These are phyloP conservation scores for Candida vartiovaarae DNA, from an alignment of 805 yeast genomes.

Conservation along the genomic window DNA sequence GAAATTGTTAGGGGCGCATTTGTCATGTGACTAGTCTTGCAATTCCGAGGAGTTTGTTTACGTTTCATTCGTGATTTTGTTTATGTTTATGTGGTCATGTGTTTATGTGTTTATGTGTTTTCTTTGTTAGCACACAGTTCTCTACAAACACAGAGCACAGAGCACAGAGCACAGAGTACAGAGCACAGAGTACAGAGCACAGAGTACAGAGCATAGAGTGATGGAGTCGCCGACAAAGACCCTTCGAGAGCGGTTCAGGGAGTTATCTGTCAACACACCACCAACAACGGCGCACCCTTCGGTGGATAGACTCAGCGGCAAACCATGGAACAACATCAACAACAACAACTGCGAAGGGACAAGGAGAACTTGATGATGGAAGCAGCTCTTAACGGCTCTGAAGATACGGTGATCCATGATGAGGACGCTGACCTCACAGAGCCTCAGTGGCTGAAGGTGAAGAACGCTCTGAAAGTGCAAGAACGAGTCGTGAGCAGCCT, in stretches of 20 bases:
- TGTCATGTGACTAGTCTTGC: neutral
- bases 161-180: too few relatives aligned
- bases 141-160: too few relatives aligned
- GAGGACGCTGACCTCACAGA: slow-evolving; percentile 10
- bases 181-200: too few relatives aligned
- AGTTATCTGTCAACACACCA: slow-evolving; percentile 4
- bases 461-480: slow-evolving; percentile 5
- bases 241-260: slow-evolving; percentile 9
- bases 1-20: neutral
- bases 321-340: neutral
- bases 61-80: neutral
- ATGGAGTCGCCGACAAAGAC: slow-evolving; percentile 14
- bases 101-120: too few relatives aligned
- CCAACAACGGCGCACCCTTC: neutral
- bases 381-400: neutral
- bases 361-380: slow-evolving; percentile 3
- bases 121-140: too few relatives aligned
- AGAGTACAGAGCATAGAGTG: neutral
- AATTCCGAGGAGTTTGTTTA: neutral
- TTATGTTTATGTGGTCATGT: neutral
- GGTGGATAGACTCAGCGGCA: too few relatives aligned
- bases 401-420: slow-evolving; percentile 17
- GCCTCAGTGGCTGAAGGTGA: slow-evolving; percentile 19
- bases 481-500: slow-evolving; percentile 1
- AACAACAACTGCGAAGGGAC: slow-evolving; percentile 7